phyloP scores from a whole-genome alignment of 257 asterid genomes.

The Solanum bukasovii region DNA sequence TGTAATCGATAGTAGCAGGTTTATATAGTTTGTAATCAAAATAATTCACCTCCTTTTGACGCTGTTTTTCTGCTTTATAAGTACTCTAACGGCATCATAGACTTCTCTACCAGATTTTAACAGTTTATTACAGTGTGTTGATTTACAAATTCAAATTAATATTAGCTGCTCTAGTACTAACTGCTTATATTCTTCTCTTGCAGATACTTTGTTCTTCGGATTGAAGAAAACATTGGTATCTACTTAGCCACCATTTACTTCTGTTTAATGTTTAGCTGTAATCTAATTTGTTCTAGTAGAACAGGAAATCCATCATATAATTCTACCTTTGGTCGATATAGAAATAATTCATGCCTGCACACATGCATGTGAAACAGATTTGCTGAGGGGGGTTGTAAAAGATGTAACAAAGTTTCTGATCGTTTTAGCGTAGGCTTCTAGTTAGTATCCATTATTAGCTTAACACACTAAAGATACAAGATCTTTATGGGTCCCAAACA shows the following conservation, averaged over 20 bases:
- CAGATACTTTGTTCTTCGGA: slow-evolving; percentile 94
- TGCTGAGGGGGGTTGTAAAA: not conserved
- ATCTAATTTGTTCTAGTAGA: not conserved
- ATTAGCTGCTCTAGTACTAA: not conserved
- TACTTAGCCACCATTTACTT: not conserved
- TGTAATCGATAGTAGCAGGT: slow-evolving; percentile 99
- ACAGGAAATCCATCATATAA: not conserved
- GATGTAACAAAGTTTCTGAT: not conserved
- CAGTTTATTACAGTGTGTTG: not conserved
- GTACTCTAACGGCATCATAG: not conserved
- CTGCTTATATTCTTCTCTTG: slow-evolving; percentile 10
- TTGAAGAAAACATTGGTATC: slow-evolving; percentile 91
- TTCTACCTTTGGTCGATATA: not conserved
- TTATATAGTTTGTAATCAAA: not conserved
- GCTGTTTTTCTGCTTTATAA: not conserved
- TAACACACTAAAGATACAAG: not conserved
- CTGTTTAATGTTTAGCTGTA: not conserved
- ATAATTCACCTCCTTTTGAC: not conserved
- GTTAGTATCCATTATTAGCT: not conserved
- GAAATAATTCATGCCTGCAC: not conserved
- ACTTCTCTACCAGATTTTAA: not conserved
- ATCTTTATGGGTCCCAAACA: not conserved
- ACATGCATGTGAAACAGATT: not conserved
- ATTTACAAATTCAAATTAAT: not conserved
- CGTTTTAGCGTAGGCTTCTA: not conserved